Evolutionary conservation across 805 yeast species (phyloP).

Genomic region (Peterozyma xylosa): DNA sequence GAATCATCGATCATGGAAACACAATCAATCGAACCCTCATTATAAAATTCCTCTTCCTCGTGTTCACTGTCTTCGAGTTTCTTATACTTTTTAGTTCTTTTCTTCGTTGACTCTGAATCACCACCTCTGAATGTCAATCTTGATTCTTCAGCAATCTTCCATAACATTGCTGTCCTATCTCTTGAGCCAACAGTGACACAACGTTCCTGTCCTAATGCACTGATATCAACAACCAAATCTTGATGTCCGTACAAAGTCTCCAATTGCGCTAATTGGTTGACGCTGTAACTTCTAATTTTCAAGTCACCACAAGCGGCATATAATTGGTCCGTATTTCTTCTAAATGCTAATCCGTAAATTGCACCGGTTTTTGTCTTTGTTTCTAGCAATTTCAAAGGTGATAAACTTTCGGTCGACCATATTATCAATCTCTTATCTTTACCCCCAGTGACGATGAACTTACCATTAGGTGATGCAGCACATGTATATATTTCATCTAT

Average conservation of each 20-base stretch:
- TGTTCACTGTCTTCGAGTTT: constrained; percentile 21
- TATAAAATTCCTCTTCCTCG: constrained; percentile 28
- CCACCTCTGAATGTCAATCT: constrained; percentile 92
- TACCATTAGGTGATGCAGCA: constrained; percentile 84
- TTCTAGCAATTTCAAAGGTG: constrained; percentile 71
- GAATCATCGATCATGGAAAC: constrained; percentile 89
- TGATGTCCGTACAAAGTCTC: constrained; percentile 95
- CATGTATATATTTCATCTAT: constrained; percentile 67
- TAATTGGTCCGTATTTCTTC: constrained; percentile 75
- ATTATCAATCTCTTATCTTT: constrained; percentile 71
- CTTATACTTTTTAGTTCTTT: constrained; percentile 26
- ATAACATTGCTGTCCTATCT: constrained; percentile 89
- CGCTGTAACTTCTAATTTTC: constrained; percentile 78
- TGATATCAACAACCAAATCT: constrained; percentile 75
- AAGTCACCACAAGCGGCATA: constrained; percentile 92
- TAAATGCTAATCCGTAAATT: constrained; percentile 67
- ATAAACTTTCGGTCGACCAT: constrained; percentile 77
- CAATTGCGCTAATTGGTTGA: constrained; percentile 80
- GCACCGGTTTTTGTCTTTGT: constrained; percentile 66
- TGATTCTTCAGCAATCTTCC: constrained; percentile 96
- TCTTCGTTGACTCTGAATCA: constrained; percentile 43
- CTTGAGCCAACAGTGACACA: constrained; percentile 95
- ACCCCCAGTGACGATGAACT: constrained; percentile 87
- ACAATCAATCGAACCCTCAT: constrained; percentile 87
- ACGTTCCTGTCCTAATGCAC: constrained; percentile 78